Percentiles rank a stretch among this genome's conserved stretches.
Conservation (phyloP, 1,284 basidiomycete species). For the Ustilago tritici region DNA sequence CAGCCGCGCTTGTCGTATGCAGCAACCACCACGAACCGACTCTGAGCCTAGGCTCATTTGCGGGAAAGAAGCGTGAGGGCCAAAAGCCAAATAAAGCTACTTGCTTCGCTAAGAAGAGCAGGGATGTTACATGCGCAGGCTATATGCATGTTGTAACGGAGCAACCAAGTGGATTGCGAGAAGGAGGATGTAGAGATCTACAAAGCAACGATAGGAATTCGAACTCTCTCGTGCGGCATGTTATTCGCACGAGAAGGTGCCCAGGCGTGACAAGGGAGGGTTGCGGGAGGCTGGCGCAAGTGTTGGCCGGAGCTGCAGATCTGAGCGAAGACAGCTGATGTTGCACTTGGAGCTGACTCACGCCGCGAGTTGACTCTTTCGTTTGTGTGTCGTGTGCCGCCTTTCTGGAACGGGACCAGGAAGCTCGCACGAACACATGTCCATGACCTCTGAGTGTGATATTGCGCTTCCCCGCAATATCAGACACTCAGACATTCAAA, state of each 20-base stretch:
- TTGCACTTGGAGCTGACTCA: not conserved
- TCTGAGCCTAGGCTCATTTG: not conserved
- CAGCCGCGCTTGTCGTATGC: not conserved
- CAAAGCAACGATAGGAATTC: too few species aligned
- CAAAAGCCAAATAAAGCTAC: not conserved
- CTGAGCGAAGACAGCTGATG: conserved; percentile 7
- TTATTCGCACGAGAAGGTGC: too few species aligned
- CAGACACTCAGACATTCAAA: not conserved
- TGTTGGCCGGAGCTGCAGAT: conserved; percentile 1
- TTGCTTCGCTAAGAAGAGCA: not conserved
- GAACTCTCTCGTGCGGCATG: not conserved
- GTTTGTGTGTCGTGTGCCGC: conserved; percentile 9
- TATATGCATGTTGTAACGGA: not conserved
- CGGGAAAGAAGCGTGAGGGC: conserved; percentile 4
- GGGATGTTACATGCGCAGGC: too few species aligned
- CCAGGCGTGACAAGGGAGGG: not conserved
- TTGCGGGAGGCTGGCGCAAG: conserved; percentile 15
- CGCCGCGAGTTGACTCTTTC: too few species aligned
- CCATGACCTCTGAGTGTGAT: not conserved
- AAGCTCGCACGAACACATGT: conserved; percentile 1
- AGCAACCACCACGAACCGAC: not conserved
- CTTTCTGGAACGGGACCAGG: not conserved
- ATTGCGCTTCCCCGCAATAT: not conserved
- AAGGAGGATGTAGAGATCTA: too few species aligned
- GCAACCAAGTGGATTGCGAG: too few species aligned